Evolutionary conservation across 805 yeast genomes (phyloP).

Genomic region (Myxozyma lipomycoides): DNA sequence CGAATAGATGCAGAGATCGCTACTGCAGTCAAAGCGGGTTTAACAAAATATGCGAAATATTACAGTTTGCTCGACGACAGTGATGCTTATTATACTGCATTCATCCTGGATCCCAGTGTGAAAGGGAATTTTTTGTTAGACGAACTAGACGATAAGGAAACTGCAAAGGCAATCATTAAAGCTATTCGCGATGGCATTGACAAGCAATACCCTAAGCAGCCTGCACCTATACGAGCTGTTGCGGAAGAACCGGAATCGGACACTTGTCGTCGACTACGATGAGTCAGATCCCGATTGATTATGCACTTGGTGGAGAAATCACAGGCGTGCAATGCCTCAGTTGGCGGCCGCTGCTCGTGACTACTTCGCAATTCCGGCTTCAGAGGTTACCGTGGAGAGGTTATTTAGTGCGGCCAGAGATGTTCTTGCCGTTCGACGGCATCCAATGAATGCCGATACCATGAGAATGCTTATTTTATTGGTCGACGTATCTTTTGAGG

Average conservation of each 20-base stretch:
- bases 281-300: neutral
- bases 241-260: neutral
- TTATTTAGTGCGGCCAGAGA: no score
- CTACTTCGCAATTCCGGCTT: neutral
- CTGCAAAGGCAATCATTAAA: neutral
- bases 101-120: slow-evolving; percentile 3
- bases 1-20: neutral
- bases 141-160: neutral
- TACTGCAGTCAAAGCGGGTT: neutral
- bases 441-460: slow-evolving; percentile 2
- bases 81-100: neutral
- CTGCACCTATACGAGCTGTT: neutral
- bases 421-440: neutral
- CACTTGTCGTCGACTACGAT: neutral
- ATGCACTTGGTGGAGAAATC: neutral
- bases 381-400: slow-evolving; percentile 2
- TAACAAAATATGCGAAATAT: neutral
- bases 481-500: neutral
- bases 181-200: neutral
- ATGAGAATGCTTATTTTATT: slow-evolving; percentile 1
- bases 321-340: neutral
- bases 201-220: neutral
- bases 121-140: slow-evolving; percentile 1
- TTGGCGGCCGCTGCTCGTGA: neutral
- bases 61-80: neutral